Evolutionary conservation across 305 asterid species (phyloP), one percentile per base, ranked within the genome.

Genomic region (Solanum hybrid): DNA sequence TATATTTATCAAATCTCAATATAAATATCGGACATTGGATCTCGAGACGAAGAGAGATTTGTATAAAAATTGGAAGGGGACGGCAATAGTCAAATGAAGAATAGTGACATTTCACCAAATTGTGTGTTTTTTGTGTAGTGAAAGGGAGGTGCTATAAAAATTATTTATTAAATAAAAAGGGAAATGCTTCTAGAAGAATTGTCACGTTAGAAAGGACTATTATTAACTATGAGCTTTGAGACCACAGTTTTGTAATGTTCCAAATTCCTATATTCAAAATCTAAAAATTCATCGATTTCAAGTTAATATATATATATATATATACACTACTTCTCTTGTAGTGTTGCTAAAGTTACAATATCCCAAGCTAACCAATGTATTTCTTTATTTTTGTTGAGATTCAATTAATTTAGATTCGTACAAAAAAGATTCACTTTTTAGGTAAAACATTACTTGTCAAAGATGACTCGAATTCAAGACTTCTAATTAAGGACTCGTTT

Each of bases 111-210:
- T 81, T 64, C 90, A 35, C 90, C 87, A 36, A 79, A 79, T 61
- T 34, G 36, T 40, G 69, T 5, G 4, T 29, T 16, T 88, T 88
- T 40, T 88, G 42, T 28, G 11, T 14, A n/a, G 89, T 79, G 89
- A 86, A 80, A 91, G 86, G 40, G 42, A 80, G 6, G 89, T 16
- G 37, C 24, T 92, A 61, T 7, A 61, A 61, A 57, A 61, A 61
- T 61, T 61, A 61, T 61, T 61, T 1, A 3, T 3, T 6, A 61
- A 7, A 20, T 20, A 7, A 61, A 61, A 20, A 20, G 11, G 28
- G 36, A 74, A 34, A 83, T 9, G 33, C 81, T 91, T 92, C 92
- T 90, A 89, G 94, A 92, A 86, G 76, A 36, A 85, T 88, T 91
- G 92, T 69, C 91, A 80, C 87, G 89, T 71, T 76, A 28, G 8